Evolutionary conservation across 2,329 filamentous ascomycete genomes (phyloP), one percentile per base, ranked within the genome.

Genomic region (Colletotrichum tabaci): DNA sequence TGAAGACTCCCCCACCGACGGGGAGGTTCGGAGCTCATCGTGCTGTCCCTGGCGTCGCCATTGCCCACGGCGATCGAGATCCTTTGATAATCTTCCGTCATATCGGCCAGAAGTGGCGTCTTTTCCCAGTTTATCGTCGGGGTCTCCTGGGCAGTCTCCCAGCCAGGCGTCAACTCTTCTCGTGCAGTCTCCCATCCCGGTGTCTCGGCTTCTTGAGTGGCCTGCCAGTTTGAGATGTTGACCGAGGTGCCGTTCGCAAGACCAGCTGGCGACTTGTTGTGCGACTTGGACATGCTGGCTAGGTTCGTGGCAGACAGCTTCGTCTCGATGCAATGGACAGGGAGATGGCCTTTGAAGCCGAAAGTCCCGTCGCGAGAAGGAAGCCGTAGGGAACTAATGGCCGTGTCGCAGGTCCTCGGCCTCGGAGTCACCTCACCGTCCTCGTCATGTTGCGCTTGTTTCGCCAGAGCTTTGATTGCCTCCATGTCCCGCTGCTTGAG

Each of bases 401-500:
- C 66, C 18, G 73, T 74, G 8, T 67, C 71, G 7, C 58, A 69
- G 13, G 73, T 74, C 18, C n/a, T 46, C 1, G 71, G 71, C 56
- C 66, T 67, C 15, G 67, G 57, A 10, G 63, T 67, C 21, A 40
- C 21, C 30, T 71, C 58, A n/a, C 58, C 69, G 8, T 71, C 62
- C 18, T 67, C 61, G 7, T 67, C 55, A 16, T 57, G 58, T 12
- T 74, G 74, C 30, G 74, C 76, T 21, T 76, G 65, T 16, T 76
- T 78, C 6, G 74, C 74, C 9, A 77, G 75, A 6, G 79, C 72
- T 5, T 80, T 79, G 16, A 68, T 40, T 2, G 68, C 68, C 67
- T 84, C 82, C 69, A 85, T 78, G 44, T 85, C 84, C 18, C 82
- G 78, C 62, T 78, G 77, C 71, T 84, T 84, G 75, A 79, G 80